These are phyloP conservation scores for Rhodomyrtus tomentosa DNA, from an alignment of 345 rosid species.

Conservation along the genomic window DNA sequence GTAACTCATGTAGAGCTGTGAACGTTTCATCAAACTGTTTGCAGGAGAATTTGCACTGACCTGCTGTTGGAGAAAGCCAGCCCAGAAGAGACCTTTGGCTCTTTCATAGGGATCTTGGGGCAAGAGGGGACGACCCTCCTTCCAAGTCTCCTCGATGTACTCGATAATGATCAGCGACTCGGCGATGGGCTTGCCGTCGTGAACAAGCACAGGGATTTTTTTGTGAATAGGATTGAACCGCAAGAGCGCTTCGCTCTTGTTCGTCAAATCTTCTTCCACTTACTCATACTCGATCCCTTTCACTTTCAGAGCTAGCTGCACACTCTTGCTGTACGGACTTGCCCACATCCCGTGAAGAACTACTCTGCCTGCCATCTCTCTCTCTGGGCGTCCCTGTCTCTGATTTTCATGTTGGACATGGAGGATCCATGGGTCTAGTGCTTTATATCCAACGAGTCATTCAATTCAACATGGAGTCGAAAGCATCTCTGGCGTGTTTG, in stretches of 20 bases:
- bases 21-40: neutral
- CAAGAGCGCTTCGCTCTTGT: constrained; percentile 17
- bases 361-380: constrained; percentile 13
- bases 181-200: constrained; percentile 26
- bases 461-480: neutral
- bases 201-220: constrained; percentile 35
- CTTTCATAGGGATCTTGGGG: constrained; percentile 27
- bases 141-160: constrained; percentile 37
- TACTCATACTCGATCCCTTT: constrained; percentile 24
- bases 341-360: constrained; percentile 15
- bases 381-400: neutral
- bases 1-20: neutral
- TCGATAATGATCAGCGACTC: constrained; percentile 29
- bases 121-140: constrained; percentile 14
- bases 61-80: constrained; percentile 7
- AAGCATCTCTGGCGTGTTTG: neutral
- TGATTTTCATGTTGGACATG: neutral
- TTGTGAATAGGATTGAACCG: constrained; percentile 22
- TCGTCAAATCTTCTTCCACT: constrained; percentile 32
- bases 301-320: constrained; percentile 26
- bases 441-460: neutral
- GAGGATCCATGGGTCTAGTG: neutral
- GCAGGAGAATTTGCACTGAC: neutral
- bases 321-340: constrained; percentile 22
- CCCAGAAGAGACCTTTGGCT: constrained; percentile 33